Evolutionary conservation across 2,329 filamentous ascomycete species (phyloP).

Genomic region (Septoria petroselini): DNA sequence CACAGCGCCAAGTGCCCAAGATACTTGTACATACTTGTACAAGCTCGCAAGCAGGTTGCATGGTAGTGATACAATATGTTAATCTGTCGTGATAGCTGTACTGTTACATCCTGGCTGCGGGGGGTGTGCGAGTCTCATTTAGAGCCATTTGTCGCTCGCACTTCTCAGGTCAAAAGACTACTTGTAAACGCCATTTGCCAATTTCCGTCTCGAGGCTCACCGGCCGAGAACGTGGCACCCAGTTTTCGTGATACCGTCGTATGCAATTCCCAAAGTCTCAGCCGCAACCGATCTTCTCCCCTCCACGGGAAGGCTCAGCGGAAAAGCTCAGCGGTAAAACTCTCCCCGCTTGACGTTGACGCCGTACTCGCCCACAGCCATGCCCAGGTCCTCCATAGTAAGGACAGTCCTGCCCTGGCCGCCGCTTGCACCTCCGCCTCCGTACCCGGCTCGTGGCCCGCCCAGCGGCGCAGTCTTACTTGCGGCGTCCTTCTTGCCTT

Average conservation of each 20-base stretch:
- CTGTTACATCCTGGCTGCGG: too few relatives aligned
- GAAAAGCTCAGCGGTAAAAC: constrained; percentile 96
- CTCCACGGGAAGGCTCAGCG: too few relatives aligned
- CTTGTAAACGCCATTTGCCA: not conserved
- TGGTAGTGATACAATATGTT: too few relatives aligned
- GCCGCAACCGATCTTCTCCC: too few relatives aligned
- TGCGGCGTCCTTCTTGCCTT: constrained; percentile 41
- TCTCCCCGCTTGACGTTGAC: constrained; percentile 97
- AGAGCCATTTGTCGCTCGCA: not conserved
- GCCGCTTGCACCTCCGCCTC: constrained; percentile 85
- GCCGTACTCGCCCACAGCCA: constrained; percentile 96
- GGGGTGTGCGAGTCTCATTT: not conserved
- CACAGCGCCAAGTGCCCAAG: too few relatives aligned
- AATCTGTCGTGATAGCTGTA: too few relatives aligned
- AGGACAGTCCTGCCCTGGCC: constrained; percentile 89
- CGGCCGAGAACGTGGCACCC: constrained; percentile 20
- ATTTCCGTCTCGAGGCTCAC: constrained; percentile 27
- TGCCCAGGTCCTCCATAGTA: constrained; percentile 97
- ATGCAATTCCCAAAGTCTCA: too few relatives aligned
- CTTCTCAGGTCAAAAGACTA: not conserved
- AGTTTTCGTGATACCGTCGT: constrained; percentile 5
- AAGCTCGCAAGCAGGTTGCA: too few relatives aligned
- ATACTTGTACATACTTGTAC: too few relatives aligned
- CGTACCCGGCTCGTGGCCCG: constrained; percentile 52
- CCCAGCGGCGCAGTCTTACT: constrained; percentile 45